Evolutionary conservation across 257 asterid species (phyloP).

Genomic region (Plantago major): DNA sequence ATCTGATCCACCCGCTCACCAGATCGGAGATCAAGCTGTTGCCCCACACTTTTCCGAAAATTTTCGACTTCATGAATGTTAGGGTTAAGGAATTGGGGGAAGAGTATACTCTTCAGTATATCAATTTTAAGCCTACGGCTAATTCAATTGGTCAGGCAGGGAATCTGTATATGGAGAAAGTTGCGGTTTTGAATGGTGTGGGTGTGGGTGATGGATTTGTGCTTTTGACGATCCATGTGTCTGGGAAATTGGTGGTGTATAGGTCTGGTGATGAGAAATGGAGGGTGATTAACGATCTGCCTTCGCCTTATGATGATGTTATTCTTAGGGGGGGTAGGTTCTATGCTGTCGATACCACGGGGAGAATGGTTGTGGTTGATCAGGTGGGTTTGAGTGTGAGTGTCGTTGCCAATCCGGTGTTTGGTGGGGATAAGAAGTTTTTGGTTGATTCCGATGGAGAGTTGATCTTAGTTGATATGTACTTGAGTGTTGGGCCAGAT

Average conservation of each 20-base stretch:
- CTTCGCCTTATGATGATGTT: conserved; percentile 71
- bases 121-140: conserved; percentile 64
- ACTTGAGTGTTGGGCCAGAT: conserved; percentile 53
- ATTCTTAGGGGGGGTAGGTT: conserved; percentile 47
- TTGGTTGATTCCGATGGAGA: conserved; percentile 61
- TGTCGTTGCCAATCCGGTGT: conserved; percentile 39
- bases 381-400: conserved; percentile 33
- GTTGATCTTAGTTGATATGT: conserved; percentile 66
- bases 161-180: conserved; percentile 74
- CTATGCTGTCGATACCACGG: conserved; percentile 65
- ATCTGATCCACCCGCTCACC: conserved; percentile 56
- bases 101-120: conserved; percentile 69
- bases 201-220: conserved; percentile 31
- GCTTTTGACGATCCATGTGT: conserved; percentile 62
- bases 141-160: conserved; percentile 71
- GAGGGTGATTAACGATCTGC: conserved; percentile 53
- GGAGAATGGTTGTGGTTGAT: conserved; percentile 50
- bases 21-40: conserved; percentile 41
- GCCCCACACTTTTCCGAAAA: conserved; percentile 54
- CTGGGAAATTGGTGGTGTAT: conserved; percentile 64
- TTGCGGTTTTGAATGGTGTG: conserved; percentile 39
- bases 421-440: conserved; percentile 80
- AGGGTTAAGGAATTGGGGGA: conserved; percentile 52
- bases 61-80: conserved; percentile 33
- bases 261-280: conserved; percentile 73